Conservation (phyloP, 495 filamentous ascomycete species). For the Penicillium roqueforti region DNA sequence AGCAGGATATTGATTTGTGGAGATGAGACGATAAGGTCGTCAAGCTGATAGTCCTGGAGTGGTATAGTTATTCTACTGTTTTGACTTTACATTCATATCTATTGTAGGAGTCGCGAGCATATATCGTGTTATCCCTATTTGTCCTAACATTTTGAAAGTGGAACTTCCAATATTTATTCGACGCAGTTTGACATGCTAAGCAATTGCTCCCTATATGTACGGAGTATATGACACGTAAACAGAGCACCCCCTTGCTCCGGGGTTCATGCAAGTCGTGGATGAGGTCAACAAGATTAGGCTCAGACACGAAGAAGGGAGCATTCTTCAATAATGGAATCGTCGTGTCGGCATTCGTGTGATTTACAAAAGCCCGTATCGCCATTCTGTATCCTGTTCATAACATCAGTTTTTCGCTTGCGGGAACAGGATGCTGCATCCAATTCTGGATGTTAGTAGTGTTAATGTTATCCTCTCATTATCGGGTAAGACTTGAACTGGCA, state of each 20-base stretch:
- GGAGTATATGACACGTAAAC: slow-evolving; percentile 1
- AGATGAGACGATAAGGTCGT: background rate
- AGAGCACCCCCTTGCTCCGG: background rate
- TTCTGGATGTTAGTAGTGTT: slow-evolving; percentile 49
- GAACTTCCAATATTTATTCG: too few relatives aligned
- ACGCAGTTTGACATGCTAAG: too few relatives aligned
- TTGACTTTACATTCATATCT: too few relatives aligned
- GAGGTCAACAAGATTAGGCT: background rate
- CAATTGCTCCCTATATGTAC: background rate
- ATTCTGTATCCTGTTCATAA: background rate
- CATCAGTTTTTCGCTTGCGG: background rate
- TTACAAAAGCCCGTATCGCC: background rate
- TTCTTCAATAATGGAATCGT: background rate
- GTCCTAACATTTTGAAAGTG: background rate
- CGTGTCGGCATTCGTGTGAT: background rate
- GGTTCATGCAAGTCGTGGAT: background rate
- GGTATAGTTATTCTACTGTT: background rate
- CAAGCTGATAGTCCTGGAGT: background rate
- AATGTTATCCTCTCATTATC: slow-evolving; percentile 46
- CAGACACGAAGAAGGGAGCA: background rate
- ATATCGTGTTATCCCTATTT: background rate
- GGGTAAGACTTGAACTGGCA: slow-evolving; percentile 25
- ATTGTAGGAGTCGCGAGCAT: background rate
- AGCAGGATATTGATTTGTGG: background rate
- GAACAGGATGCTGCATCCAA: slow-evolving; percentile 41